phyloP scores from a whole-genome alignment of 306 rosid genomes.

The Pyrus bretschneideri region DNA sequence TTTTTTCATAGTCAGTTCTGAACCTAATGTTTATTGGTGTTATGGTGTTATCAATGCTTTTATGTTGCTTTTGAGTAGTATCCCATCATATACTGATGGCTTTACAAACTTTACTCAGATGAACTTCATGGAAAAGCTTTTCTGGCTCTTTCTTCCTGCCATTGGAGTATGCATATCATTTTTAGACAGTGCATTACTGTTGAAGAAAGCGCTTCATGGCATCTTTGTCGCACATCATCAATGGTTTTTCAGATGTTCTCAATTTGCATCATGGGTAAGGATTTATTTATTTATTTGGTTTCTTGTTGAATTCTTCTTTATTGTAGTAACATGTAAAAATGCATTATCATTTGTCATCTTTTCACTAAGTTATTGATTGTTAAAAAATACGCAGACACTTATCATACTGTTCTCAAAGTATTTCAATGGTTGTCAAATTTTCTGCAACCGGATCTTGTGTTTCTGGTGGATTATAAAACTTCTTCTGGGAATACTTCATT shows the following conservation, averaged over 20 bases:
- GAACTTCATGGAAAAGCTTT: constrained; percentile 33
- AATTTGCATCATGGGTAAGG: constrained; percentile 72
- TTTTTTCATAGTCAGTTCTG: neutral
- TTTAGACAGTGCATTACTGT: constrained; percentile 46
- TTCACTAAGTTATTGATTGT: constrained; percentile 13
- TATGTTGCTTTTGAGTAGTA: neutral
- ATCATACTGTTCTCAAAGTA: constrained; percentile 48
- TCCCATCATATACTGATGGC: constrained; percentile 13
- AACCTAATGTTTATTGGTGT: neutral
- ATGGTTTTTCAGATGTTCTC: constrained; percentile 67
- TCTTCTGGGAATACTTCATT: constrained; percentile 38
- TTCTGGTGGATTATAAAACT: constrained; percentile 83
- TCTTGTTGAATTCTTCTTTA: neutral
- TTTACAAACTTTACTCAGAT: constrained; percentile 31
- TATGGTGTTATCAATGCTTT: neutral
- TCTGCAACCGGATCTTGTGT: constrained; percentile 42
- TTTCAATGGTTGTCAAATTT: constrained; percentile 30
- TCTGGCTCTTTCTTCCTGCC: constrained; percentile 50
- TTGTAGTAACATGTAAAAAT: neutral
- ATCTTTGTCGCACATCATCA: constrained; percentile 40
- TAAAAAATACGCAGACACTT: constrained; percentile 40
- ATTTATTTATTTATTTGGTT: constrained; percentile 8
- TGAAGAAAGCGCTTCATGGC: constrained; percentile 37
- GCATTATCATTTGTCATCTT: constrained; percentile 1
- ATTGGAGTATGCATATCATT: constrained; percentile 59